These are phyloP conservation scores for Hansenula sp. DNA, from an alignment of 1,139 yeast genomes.

Conservation along the genomic window DNA sequence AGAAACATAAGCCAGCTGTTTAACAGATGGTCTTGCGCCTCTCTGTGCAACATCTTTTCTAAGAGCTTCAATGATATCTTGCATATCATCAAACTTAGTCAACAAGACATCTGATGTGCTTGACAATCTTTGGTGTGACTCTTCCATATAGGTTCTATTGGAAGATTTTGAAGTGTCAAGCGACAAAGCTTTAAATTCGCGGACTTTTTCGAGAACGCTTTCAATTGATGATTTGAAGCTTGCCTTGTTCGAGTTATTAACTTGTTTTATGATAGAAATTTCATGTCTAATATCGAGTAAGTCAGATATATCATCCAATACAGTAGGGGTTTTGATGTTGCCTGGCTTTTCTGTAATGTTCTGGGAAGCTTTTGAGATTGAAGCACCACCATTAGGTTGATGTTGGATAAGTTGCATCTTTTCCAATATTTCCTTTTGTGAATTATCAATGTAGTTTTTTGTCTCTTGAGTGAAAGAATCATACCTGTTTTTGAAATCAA, in stretches of 20 bases:
- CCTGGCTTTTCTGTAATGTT: no score
- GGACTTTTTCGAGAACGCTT: conserved; percentile 43
- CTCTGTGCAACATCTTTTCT: conserved; percentile 91
- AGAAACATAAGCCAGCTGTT: conserved; percentile 64
- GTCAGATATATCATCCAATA: conserved; percentile 23
- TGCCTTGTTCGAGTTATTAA: conserved; percentile 44
- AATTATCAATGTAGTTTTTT: conserved; percentile 23
- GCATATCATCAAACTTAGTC: conserved; percentile 84
- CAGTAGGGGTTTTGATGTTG: no score
- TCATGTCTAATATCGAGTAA: conserved; percentile 47
- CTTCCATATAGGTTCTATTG: conserved; percentile 70
- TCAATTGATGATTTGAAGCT: conserved; percentile 41
- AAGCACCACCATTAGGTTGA: no score
- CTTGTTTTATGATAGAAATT: conserved; percentile 59
- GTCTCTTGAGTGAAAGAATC: conserved; percentile 28
- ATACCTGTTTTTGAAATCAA: conserved; percentile 32
- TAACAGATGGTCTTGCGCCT: conserved; percentile 78
- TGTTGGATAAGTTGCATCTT: conserved; percentile 18
- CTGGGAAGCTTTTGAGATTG: no score
- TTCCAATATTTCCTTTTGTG: conserved; percentile 30
- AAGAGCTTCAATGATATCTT: conserved; percentile 85
- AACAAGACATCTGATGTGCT: conserved; percentile 72
- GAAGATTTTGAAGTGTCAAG: conserved; percentile 33
- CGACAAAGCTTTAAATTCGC: conserved; percentile 38
- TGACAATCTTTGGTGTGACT: conserved; percentile 70